phyloP scores from a whole-genome alignment of 805 yeast species.

The Candida railenensis region DNA sequence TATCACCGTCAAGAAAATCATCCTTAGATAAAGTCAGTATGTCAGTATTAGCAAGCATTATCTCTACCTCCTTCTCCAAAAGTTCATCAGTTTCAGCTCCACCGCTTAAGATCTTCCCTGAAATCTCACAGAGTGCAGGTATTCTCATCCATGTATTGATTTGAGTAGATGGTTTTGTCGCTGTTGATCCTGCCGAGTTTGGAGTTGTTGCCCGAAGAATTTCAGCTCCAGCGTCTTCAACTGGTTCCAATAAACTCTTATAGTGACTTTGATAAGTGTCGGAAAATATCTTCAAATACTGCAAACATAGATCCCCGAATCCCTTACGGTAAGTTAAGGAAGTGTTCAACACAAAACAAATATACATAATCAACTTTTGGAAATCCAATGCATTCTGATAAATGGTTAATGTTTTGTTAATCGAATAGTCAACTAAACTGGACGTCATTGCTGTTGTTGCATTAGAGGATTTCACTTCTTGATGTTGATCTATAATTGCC shows the following conservation, averaged over 20 bases:
- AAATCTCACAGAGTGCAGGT: conserved; percentile 26
- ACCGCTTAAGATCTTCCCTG: conserved; percentile 11
- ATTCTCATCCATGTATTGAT: conserved; percentile 33
- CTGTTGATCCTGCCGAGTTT: neutral
- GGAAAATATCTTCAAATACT: conserved; percentile 35
- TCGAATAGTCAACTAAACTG: neutral
- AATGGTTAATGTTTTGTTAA: conserved; percentile 9
- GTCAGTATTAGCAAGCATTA: conserved; percentile 22
- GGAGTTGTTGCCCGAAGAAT: neutral
- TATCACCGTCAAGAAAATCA: conserved; percentile 54
- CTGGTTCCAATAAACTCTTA: conserved; percentile 27
- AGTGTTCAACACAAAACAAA: conserved; percentile 58
- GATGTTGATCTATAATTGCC: neutral
- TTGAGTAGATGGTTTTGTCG: conserved; percentile 7
- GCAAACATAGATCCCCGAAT: conserved; percentile 47
- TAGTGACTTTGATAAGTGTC: conserved; percentile 32
- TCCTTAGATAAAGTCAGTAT: conserved; percentile 26
- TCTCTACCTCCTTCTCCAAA: conserved; percentile 23
- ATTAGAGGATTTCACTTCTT: neutral
- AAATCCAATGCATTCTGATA: conserved; percentile 47
- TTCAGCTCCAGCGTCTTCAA: neutral
- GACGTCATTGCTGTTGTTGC: neutral
- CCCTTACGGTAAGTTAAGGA: conserved; percentile 57
- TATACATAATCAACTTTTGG: conserved; percentile 43
- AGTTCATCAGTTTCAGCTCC: conserved; percentile 10